A percentile compares a stretch with the other conserved stretches of the same genome.
Evolutionary conservation across 495 filamentous ascomycete genomes (phyloP).

Genomic region (Hypoxylon fragiforme): DNA sequence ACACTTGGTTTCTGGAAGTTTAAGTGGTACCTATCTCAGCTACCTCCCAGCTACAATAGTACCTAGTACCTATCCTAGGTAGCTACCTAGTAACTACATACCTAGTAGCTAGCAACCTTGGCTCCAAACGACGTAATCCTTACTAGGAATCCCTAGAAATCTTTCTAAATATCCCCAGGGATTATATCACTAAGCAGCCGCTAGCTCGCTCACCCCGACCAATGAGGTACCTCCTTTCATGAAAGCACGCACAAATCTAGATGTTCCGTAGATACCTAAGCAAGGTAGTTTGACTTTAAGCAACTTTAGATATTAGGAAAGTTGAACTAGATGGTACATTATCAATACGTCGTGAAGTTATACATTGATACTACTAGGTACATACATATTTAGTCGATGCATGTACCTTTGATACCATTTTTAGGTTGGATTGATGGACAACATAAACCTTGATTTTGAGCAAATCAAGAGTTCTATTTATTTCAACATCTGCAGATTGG

Average conservation of each 20-base stretch:
- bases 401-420: neutral
- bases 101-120: too few relatives aligned
- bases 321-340: neutral
- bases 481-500: too few relatives aligned
- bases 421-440: neutral
- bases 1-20: slow-evolving; percentile 25
- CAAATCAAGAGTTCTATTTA: too few relatives aligned
- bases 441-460: slow-evolving; percentile 3
- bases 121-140: slow-evolving; percentile 32
- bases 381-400: neutral
- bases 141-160: too few relatives aligned
- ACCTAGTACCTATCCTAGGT: too few relatives aligned
- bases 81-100: too few relatives aligned
- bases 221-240: slow-evolving; percentile 10
- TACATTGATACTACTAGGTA: too few relatives aligned
- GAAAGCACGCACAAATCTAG: slow-evolving; percentile 6
- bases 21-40: slow-evolving; percentile 15
- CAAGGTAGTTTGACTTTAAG: neutral
- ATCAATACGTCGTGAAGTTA: too few relatives aligned
- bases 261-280: too few relatives aligned
- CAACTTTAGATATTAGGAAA: slow-evolving; percentile 5
- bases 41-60: slow-evolving; percentile 3
- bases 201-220: slow-evolving; percentile 7
- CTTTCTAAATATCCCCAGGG: too few relatives aligned
- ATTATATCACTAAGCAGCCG: slow-evolving; percentile 17